Conservation (phyloP, 768 basidiomycete genomes). For the Sporobolomyces pararoseus region DNA sequence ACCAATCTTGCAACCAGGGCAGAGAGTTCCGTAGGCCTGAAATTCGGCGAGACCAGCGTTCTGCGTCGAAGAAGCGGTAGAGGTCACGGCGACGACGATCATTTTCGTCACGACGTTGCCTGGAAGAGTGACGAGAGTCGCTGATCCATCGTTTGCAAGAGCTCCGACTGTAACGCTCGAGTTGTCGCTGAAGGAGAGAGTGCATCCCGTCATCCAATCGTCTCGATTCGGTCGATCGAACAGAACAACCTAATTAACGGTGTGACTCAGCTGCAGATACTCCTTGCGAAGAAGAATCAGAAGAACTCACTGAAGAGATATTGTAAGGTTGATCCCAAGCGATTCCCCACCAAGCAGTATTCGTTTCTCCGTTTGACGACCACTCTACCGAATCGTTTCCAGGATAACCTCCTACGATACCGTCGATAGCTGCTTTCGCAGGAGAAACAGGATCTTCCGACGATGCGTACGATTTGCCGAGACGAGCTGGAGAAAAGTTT, state of each 20-base stretch:
- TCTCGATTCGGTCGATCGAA: constrained; percentile 35
- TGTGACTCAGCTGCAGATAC: no score
- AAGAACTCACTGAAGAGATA: neutral
- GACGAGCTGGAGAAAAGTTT: neutral
- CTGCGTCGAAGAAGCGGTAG: neutral
- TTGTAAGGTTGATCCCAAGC: constrained; percentile 20
- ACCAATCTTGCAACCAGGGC: neutral
- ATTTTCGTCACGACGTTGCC: constrained; percentile 12
- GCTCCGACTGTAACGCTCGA: constrained; percentile 17
- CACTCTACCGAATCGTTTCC: constrained; percentile 23
- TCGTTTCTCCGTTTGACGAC: constrained; percentile 7
- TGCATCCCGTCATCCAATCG: constrained; percentile 31
- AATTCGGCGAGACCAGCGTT: constrained; percentile 35
- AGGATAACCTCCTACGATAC: constrained; percentile 34
- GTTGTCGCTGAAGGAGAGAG: constrained; percentile 26
- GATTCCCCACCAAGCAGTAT: constrained; percentile 20
- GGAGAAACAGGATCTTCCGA: neutral
- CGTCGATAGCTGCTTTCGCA: constrained; percentile 29
- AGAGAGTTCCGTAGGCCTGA: constrained; percentile 11
- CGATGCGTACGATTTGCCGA: constrained; percentile 18
- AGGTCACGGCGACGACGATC: constrained; percentile 26
- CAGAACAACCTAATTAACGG: constrained; percentile 10
- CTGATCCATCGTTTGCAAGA: constrained; percentile 41
- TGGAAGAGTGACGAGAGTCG: constrained; percentile 28
- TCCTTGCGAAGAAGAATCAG: neutral